Conservation (phyloP, 2,329 filamentous ascomycete genomes). For the Zalaria sp. region DNA sequence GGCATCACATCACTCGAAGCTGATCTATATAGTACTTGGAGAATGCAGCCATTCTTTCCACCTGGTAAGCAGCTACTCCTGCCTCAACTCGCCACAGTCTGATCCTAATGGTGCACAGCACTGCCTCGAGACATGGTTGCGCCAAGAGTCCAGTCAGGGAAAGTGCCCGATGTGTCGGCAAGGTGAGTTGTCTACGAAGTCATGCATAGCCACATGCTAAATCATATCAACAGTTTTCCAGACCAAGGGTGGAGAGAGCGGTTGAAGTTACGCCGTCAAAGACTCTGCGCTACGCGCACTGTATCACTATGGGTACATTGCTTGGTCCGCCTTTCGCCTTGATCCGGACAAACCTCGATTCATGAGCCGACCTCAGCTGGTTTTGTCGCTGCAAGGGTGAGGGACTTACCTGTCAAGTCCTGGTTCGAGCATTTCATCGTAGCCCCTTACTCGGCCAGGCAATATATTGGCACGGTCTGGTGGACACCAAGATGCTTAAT, state of each 20-base stretch:
- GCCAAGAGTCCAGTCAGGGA: slow-evolving; percentile 82
- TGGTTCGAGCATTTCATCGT: too few relatives aligned
- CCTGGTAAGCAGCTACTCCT: slow-evolving; percentile 47
- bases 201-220: neutral
- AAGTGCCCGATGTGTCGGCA: slow-evolving; percentile 98
- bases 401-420: too few relatives aligned
- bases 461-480: too few relatives aligned
- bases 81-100: neutral
- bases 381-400: too few relatives aligned
- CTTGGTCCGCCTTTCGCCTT: too few relatives aligned
- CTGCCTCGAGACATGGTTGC: slow-evolving; percentile 91
- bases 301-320: too few relatives aligned
- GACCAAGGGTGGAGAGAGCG: slow-evolving; percentile 15
- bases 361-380: too few relatives aligned
- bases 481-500: too few relatives aligned
- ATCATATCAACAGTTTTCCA: slow-evolving; percentile 11
- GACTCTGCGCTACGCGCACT: neutral
- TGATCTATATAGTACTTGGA: slow-evolving; percentile 58
- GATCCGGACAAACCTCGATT: too few relatives aligned
- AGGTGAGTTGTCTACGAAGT: slow-evolving; percentile 20
- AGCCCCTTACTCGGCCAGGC: too few relatives aligned
- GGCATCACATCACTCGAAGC: slow-evolving; percentile 1
- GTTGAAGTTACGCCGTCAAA: slow-evolving; percentile 1
- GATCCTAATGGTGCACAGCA: slow-evolving; percentile 42
- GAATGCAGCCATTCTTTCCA: slow-evolving; percentile 98